Percentiles rank a stretch among this genome's conserved stretches.
These are phyloP conservation scores for Saprolegnia parasitica DNA, from an alignment of 352 stramenopile genomes.

Conservation along the genomic window DNA sequence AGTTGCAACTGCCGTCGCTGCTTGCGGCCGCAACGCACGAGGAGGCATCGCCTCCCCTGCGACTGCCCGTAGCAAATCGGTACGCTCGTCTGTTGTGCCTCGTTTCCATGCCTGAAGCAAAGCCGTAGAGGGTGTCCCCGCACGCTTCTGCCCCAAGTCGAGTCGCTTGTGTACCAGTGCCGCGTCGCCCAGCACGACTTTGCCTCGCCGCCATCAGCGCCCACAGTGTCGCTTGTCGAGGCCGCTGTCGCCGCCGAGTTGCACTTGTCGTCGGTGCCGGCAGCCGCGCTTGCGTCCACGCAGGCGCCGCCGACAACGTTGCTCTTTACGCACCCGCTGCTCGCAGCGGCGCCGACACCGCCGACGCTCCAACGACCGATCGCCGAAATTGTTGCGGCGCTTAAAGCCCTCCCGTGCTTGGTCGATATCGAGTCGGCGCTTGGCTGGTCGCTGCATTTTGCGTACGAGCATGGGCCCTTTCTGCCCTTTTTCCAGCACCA, in stretches of 20 bases:
- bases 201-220: background rate
- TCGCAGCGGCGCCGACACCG: background rate
- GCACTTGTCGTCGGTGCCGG: background rate
- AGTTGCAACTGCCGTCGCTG: conserved; percentile 1
- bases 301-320: background rate
- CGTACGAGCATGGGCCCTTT: conserved; percentile 4
- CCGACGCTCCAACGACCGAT: background rate
- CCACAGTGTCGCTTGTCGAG: background rate
- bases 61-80: background rate
- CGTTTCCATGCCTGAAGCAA: background rate
- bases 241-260: background rate
- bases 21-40: background rate
- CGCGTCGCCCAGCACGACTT: conserved; percentile 20
- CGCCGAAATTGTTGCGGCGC: background rate
- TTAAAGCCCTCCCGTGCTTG: conserved; percentile 13
- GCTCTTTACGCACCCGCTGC: background rate
- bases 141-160: background rate
- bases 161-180: conserved; percentile 24
- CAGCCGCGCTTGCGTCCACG: background rate
- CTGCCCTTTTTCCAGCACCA: conserved; percentile 15
- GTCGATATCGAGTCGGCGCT: conserved; percentile 22
- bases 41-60: background rate
- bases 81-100: background rate
- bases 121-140: background rate
- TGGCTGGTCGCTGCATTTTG: background rate